These are phyloP conservation scores for Physcomitrium patens DNA, from an alignment of 225 moss, liverwort and hornwort genomes.

Conservation along the genomic window DNA sequence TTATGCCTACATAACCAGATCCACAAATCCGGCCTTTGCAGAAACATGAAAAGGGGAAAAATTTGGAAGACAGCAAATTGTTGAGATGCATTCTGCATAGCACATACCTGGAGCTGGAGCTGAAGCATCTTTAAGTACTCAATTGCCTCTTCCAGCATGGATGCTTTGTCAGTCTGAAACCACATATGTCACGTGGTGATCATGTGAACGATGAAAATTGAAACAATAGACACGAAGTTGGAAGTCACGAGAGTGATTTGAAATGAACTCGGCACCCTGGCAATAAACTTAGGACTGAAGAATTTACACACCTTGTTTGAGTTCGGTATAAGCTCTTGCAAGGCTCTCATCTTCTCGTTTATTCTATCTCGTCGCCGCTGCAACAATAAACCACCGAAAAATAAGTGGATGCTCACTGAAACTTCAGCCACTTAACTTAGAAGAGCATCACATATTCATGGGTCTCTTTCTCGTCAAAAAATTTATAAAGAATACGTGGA, in stretches of 20 bases:
- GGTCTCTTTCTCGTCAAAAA: background rate
- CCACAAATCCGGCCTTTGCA: background rate
- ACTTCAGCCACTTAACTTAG: background rate
- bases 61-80: background rate
- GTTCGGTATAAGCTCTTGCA: slow-evolving; percentile 95
- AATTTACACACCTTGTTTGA: slow-evolving; percentile 82
- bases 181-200: background rate
- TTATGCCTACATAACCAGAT: background rate
- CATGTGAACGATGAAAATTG: too few species aligned
- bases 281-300: background rate
- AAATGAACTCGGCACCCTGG: background rate
- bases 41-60: background rate
- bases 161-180: slow-evolving; percentile 93
- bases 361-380: slow-evolving; percentile 96
- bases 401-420: background rate
- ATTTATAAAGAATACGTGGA: background rate
- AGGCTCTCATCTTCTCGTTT: slow-evolving; percentile 93
- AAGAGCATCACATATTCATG: background rate
- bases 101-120: slow-evolving; percentile 74
- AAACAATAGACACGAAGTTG: background rate
- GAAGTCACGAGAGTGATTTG: background rate
- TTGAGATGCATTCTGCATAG: background rate
- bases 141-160: slow-evolving; percentile 98
- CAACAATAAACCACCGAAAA: slow-evolving; percentile 13
- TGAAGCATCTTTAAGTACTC: slow-evolving; percentile 98